Conservation (phyloP, 495 filamentous ascomycete genomes). For the Mycothermus thermophilus region DNA sequence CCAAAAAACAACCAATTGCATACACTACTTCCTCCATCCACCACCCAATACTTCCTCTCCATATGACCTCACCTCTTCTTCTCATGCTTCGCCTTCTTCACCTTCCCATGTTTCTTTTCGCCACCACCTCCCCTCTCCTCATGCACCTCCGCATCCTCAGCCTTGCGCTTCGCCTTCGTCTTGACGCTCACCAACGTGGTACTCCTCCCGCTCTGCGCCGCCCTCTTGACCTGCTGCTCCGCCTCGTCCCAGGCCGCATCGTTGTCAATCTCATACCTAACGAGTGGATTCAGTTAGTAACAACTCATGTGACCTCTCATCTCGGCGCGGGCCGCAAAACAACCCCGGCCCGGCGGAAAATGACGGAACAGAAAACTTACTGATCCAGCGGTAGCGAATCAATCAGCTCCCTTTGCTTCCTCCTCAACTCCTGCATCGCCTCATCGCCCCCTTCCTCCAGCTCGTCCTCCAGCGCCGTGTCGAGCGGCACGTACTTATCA, state of each 20-base stretch:
- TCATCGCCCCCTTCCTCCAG: slow-evolving; percentile 71
- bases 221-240: slow-evolving; percentile 56
- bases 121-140: slow-evolving; percentile 46
- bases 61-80: slow-evolving; percentile 15
- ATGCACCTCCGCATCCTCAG: slow-evolving; percentile 46
- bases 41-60: neutral
- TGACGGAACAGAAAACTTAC: slow-evolving; percentile 38
- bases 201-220: slow-evolving; percentile 41
- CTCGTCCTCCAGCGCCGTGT: slow-evolving; percentile 69
- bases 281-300: too few species aligned
- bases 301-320: too few species aligned
- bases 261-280: slow-evolving; percentile 71
- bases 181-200: slow-evolving; percentile 75
- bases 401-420: slow-evolving; percentile 70
- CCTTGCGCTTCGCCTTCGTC: slow-evolving; percentile 69
- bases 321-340: slow-evolving; percentile 12
- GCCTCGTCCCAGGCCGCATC: slow-evolving; percentile 65
- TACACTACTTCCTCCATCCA: neutral
- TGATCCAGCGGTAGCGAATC: slow-evolving; percentile 77
- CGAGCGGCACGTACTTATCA: slow-evolving; percentile 51
- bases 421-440: slow-evolving; percentile 49
- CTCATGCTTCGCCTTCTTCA: slow-evolving; percentile 44
- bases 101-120: slow-evolving; percentile 33
- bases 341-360: slow-evolving; percentile 30
- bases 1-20: too few species aligned